phyloP scores from a whole-genome alignment of 1,139 yeast species.

The Tardiomyces digboiensis region DNA sequence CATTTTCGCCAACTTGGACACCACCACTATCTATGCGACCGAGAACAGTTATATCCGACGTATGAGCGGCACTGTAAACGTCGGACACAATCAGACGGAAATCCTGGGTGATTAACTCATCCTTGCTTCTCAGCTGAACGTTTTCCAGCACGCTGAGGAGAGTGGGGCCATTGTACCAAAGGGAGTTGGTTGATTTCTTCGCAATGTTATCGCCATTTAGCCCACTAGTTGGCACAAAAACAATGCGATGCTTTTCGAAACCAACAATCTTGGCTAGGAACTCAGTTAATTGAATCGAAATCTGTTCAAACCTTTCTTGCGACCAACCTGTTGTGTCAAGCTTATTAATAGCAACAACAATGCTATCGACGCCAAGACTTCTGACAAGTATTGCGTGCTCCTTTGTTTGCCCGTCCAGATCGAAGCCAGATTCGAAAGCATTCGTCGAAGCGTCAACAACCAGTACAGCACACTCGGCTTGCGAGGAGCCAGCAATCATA shows the following conservation, averaged over 20 bases:
- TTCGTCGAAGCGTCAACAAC: constrained; percentile 73
- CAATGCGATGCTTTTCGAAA: constrained; percentile 39
- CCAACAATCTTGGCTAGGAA: constrained; percentile 57
- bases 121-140: constrained; percentile 14
- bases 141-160: constrained; percentile 44
- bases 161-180: constrained; percentile 63
- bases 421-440: constrained; percentile 87
- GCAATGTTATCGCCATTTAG: constrained; percentile 76
- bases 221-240: constrained; percentile 82
- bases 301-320: constrained; percentile 51
- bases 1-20: constrained; percentile 67
- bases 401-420: constrained; percentile 84
- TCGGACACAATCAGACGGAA: constrained; percentile 36
- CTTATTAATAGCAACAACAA: constrained; percentile 75
- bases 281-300: constrained; percentile 45
- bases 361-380: constrained; percentile 66
- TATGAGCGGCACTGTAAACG: constrained; percentile 21
- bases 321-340: constrained; percentile 74
- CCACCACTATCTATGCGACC: constrained; percentile 75
- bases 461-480: constrained; percentile 60
- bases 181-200: constrained; percentile 24
- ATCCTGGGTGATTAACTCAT: constrained; percentile 14
- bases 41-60: constrained; percentile 36
- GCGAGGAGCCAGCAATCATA: constrained; percentile 96
- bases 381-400: constrained; percentile 86